These are phyloP conservation scores for Aspergillus wentii DNA, from an alignment of 495 filamentous ascomycete species.

Conservation along the genomic window DNA sequence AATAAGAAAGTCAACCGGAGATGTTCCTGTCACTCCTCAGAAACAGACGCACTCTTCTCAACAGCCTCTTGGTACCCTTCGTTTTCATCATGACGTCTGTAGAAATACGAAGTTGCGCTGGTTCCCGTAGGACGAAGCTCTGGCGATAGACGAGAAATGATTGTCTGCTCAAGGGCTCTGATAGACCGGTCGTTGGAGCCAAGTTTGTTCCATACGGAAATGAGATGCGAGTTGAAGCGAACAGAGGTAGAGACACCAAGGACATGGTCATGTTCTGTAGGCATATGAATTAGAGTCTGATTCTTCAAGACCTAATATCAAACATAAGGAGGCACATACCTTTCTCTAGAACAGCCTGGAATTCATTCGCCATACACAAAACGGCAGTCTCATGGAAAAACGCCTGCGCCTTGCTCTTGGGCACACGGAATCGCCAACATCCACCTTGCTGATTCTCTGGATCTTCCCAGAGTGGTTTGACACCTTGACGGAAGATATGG, in stretches of 20 bases:
- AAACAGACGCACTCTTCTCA: conserved; percentile 9
- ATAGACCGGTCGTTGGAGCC: conserved; percentile 64
- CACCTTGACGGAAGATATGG: conserved; percentile 84
- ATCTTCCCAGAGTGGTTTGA: conserved; percentile 88
- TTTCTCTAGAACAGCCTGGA: conserved; percentile 69
- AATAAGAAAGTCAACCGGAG: too few relatives aligned
- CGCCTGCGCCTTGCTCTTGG: conserved; percentile 63
- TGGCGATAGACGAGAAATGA: conserved; percentile 62
- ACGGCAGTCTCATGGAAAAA: conserved; percentile 79
- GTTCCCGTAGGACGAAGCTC: conserved; percentile 56
- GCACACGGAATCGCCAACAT: conserved; percentile 82
- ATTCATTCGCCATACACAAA: conserved; percentile 78
- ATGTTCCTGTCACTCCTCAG: not conserved
- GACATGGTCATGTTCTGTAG: conserved; percentile 66
- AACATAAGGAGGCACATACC: conserved; percentile 35
- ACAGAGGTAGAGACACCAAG: conserved; percentile 59
- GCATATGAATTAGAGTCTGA: too few relatives aligned
- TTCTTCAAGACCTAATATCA: too few relatives aligned
- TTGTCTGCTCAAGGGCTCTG: conserved; percentile 59
- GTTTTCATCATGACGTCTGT: conserved; percentile 56
- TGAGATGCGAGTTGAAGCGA: conserved; percentile 63
- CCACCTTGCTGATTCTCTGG: conserved; percentile 75
- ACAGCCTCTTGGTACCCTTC: conserved; percentile 43
- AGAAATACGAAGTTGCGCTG: conserved; percentile 54
- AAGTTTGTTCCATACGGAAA: conserved; percentile 87